These are phyloP conservation scores for Gossypium mustelinum DNA, from an alignment of 345 rosid genomes.

Conservation along the genomic window DNA sequence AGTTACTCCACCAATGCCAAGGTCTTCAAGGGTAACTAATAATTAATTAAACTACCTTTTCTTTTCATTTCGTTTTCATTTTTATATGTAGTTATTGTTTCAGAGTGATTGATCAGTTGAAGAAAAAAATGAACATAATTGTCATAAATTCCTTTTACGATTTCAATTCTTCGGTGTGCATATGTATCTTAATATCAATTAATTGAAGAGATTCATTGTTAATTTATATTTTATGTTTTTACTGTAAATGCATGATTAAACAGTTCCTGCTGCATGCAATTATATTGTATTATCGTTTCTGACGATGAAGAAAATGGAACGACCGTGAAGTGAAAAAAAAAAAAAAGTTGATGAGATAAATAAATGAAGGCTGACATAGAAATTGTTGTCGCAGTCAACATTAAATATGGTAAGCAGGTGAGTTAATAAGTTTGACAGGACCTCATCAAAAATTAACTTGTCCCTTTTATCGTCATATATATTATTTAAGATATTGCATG, in stretches of 20 bases:
- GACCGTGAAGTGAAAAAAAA: too few species aligned
- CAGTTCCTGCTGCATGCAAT: too few species aligned
- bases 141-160: background rate
- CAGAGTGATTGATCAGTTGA: background rate
- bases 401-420: background rate
- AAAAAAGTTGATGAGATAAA: background rate
- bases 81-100: background rate
- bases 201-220: background rate
- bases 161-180: background rate
- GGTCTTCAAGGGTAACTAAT: background rate
- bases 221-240: background rate
- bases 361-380: background rate
- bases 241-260: background rate
- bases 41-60: background rate
- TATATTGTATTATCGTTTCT: background rate
- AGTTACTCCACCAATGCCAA: slow-evolving; percentile 28
- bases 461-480: background rate
- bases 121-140: background rate
- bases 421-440: background rate
- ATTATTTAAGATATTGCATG: background rate
- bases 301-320: background rate
- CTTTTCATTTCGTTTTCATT: background rate
- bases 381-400: background rate
- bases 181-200: background rate
- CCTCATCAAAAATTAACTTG: background rate